Evolutionary conservation across 345 rosid genomes (phyloP).

Genomic region (Eucalyptus cloeziana): DNA sequence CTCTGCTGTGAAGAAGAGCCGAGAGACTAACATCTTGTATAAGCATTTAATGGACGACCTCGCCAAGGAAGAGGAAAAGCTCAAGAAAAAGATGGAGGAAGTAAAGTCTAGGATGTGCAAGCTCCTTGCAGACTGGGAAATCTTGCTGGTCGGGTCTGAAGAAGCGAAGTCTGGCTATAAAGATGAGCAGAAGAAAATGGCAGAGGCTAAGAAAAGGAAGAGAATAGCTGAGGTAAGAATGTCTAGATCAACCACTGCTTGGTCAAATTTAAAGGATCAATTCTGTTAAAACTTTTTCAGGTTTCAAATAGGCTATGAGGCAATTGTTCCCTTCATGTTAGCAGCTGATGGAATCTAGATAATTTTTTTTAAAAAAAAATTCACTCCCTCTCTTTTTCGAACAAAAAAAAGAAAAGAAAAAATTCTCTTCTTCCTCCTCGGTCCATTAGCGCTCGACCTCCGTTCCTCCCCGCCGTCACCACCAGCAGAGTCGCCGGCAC

Average conservation of each 20-base stretch:
- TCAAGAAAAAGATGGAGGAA: not conserved
- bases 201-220: not conserved
- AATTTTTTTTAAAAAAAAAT: too few relatives aligned
- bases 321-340: not conserved
- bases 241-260: not conserved
- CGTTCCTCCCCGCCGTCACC: too few relatives aligned
- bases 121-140: not conserved
- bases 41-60: not conserved
- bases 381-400: too few relatives aligned
- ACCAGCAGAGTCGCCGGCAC: too few relatives aligned
- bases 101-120: not conserved
- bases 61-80: not conserved
- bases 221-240: not conserved
- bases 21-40: not conserved
- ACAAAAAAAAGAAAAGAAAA: too few relatives aligned
- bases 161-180: not conserved
- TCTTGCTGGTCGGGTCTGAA: not conserved
- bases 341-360: too few relatives aligned
- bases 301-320: not conserved
- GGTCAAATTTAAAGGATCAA: not conserved
- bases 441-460: too few relatives aligned
- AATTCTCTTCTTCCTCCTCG: too few relatives aligned
- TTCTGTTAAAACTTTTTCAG: not conserved
- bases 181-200: not conserved
- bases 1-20: not conserved